These are phyloP conservation scores for Penicillium macrosclerotiorum DNA, from an alignment of 495 filamentous ascomycete genomes.

Conservation along the genomic window DNA sequence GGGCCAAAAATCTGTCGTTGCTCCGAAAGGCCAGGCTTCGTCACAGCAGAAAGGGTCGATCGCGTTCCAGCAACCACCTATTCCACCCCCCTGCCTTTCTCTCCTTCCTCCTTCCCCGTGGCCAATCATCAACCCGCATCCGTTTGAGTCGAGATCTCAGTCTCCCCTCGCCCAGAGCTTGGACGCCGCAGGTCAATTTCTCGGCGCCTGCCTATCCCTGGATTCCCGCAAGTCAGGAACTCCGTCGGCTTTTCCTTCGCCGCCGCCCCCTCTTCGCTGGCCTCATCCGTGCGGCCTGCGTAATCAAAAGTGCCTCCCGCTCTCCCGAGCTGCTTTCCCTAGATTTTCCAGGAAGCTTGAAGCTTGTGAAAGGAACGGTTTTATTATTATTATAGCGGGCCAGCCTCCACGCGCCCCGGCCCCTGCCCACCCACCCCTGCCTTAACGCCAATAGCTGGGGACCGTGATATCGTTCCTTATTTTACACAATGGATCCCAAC, in stretches of 20 bases:
- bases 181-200: constrained; percentile 4
- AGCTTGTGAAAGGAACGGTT: background rate
- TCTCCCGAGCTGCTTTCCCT: constrained; percentile 7
- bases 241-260: background rate
- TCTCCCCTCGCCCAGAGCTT: too few species aligned
- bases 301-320: constrained; percentile 12
- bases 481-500: constrained; percentile 46
- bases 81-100: constrained; percentile 13
- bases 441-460: constrained; percentile 8
- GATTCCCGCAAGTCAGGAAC: constrained; percentile 18
- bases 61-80: constrained; percentile 10
- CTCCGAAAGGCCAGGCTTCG: constrained; percentile 16
- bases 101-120: constrained; percentile 5
- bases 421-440: too few species aligned
- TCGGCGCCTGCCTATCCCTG: constrained; percentile 20
- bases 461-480: constrained; percentile 16
- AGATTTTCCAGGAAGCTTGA: constrained; percentile 6
- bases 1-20: constrained; percentile 32
- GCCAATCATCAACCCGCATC: constrained; percentile 22
- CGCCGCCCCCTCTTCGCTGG: background rate
- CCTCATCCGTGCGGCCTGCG: constrained; percentile 26
- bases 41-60: constrained; percentile 21
- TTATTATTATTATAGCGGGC: constrained; percentile 18
- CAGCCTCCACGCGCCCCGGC: constrained; percentile 8
- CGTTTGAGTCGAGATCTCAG: constrained; percentile 10